These are phyloP conservation scores for Termitomyces titanicus DNA, from an alignment of 768 basidiomycete species.

Conservation along the genomic window DNA sequence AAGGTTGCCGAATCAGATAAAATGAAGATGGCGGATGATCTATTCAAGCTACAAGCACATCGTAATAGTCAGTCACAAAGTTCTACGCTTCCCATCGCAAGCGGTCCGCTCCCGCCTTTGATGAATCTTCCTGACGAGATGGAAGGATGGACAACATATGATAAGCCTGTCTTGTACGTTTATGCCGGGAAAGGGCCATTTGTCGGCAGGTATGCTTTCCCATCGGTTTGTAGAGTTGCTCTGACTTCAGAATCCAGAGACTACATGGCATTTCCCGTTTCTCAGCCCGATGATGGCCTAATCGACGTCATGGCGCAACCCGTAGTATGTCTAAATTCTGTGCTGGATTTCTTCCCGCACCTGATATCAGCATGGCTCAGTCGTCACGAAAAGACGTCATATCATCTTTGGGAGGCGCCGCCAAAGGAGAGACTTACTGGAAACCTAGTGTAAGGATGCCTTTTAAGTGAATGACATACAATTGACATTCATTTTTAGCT, in stretches of 20 bases:
- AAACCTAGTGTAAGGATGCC: constrained; percentile 43
- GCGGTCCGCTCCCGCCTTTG: constrained; percentile 40
- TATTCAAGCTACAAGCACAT: constrained; percentile 40
- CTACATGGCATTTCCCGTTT: constrained; percentile 82
- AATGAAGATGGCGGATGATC: constrained; percentile 56
- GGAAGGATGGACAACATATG: constrained; percentile 70
- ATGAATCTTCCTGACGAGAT: constrained; percentile 36
- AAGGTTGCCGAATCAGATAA: constrained; percentile 73
- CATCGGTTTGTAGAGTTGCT: background rate
- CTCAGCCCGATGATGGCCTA: constrained; percentile 72
- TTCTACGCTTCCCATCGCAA: constrained; percentile 5
- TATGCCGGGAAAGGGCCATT: constrained; percentile 81
- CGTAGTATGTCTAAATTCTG: constrained; percentile 36
- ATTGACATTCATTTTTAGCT: constrained; percentile 37
- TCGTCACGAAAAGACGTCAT: constrained; percentile 49
- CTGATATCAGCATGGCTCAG: constrained; percentile 23
- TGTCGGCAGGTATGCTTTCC: constrained; percentile 49
- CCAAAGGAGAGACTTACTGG: constrained; percentile 63
- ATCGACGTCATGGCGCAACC: constrained; percentile 72
- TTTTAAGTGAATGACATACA: background rate
- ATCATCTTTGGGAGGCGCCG: constrained; percentile 54
- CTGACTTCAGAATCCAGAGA: constrained; percentile 37
- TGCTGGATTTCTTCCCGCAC: background rate
- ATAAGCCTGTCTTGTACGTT: constrained; percentile 64
- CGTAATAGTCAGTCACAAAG: constrained; percentile 21